These are phyloP conservation scores for Lepidopterella palustris DNA, from an alignment of 495 filamentous ascomycete species.

Conservation along the genomic window DNA sequence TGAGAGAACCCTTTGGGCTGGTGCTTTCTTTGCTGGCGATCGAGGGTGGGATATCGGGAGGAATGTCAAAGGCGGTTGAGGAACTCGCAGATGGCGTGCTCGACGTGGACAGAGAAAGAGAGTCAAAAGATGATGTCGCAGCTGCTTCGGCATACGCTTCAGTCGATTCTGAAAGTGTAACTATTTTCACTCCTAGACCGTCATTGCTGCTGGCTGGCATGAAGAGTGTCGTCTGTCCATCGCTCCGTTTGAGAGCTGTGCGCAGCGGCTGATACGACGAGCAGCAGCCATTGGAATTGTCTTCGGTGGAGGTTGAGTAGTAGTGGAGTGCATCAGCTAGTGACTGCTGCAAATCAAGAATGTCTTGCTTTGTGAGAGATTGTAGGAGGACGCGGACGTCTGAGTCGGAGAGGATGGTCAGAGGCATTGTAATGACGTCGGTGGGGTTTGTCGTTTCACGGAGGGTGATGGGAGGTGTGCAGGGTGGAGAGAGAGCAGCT, in stretches of 20 bases:
- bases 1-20: conserved; percentile 70
- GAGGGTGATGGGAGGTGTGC: neutral
- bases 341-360: conserved; percentile 55
- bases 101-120: conserved; percentile 26
- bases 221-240: conserved; percentile 78
- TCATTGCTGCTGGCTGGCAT: conserved; percentile 72
- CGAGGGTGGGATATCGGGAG: conserved; percentile 7
- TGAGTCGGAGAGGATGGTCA: conserved; percentile 67
- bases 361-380: conserved; percentile 61
- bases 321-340: conserved; percentile 72
- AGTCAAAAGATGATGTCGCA: conserved; percentile 15
- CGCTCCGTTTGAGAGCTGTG: conserved; percentile 58
- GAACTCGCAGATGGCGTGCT: neutral
- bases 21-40: conserved; percentile 41
- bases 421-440: conserved; percentile 49
- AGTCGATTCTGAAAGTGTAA: conserved; percentile 40
- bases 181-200: conserved; percentile 57
- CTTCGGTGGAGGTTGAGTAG: conserved; percentile 63
- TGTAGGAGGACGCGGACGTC: conserved; percentile 66
- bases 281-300: conserved; percentile 44
- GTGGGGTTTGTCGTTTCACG: neutral
- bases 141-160: neutral
- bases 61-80: conserved; percentile 16
- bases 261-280: conserved; percentile 70
- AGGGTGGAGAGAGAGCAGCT: neutral